Conservation (phyloP, 768 basidiomycete species). For the Rhizopogon salebrosus region DNA sequence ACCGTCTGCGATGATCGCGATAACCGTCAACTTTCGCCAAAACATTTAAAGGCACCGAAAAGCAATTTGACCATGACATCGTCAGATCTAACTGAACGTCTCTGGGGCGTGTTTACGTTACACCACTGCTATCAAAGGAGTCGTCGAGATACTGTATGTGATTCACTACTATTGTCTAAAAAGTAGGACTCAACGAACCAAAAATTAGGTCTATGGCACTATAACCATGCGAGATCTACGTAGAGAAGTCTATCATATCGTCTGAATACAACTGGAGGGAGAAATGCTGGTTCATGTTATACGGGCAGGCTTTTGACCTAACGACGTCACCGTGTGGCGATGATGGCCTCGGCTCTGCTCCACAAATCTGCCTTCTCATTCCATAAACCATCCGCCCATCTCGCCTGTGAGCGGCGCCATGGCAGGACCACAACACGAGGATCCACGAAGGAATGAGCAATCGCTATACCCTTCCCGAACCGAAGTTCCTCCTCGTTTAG, state of each 20-base stretch:
- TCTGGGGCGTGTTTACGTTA: too few relatives aligned
- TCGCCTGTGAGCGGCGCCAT: background rate
- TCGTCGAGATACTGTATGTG: too few relatives aligned
- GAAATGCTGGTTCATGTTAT: background rate
- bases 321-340: background rate
- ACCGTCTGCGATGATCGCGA: too few relatives aligned
- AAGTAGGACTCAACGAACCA: background rate
- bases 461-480: background rate
- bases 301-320: background rate
- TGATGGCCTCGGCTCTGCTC: background rate
- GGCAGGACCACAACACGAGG: slow-evolving; percentile 1
- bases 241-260: background rate
- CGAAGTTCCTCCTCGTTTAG: background rate
- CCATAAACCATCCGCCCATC: background rate
- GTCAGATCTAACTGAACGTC: background rate
- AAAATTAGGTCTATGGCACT: background rate
- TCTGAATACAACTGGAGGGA: background rate
- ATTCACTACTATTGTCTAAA: background rate
- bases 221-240: background rate
- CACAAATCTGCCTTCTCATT: background rate
- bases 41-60: background rate
- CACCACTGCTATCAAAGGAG: too few relatives aligned
- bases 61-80: background rate
- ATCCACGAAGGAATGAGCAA: background rate
- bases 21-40: too few relatives aligned